Evolutionary conservation across 2,329 filamentous ascomycete species (phyloP).

Genomic region (Fusarium penzigii): DNA sequence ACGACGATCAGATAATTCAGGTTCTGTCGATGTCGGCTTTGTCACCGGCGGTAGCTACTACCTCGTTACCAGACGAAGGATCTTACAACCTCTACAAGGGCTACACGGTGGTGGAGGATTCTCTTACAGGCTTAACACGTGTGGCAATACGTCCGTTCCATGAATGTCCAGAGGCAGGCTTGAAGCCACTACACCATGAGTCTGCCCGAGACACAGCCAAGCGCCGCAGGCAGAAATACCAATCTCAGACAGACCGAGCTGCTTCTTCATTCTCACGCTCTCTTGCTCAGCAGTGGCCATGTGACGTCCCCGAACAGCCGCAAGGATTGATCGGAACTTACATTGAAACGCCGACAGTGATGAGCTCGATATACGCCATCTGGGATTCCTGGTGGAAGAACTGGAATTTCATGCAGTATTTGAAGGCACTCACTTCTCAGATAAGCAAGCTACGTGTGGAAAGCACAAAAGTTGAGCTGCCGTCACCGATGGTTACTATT

Average conservation of each 20-base stretch:
- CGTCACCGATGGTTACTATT: neutral
- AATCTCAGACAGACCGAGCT: neutral
- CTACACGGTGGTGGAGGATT: slow-evolving; percentile 17
- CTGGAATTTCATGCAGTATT: slow-evolving; percentile 7
- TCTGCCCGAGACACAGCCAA: neutral
- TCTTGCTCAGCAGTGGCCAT: slow-evolving; percentile 15
- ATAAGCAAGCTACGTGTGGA: slow-evolving; percentile 1
- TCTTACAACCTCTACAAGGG: slow-evolving; percentile 2
- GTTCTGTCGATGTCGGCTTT: slow-evolving; percentile 11
- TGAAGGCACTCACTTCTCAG: neutral
- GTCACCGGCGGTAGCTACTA: neutral
- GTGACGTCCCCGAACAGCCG: neutral
- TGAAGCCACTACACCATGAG: neutral
- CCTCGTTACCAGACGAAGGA: neutral
- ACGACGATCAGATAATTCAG: slow-evolving; percentile 11
- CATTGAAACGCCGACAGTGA: neutral
- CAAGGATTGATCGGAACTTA: neutral
- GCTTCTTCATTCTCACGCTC: neutral
- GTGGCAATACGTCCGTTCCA: neutral
- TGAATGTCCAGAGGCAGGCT: neutral
- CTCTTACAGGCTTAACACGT: slow-evolving; percentile 16
- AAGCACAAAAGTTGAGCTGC: rapidly evolving
- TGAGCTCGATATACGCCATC: neutral
- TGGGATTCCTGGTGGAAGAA: slow-evolving; percentile 20
- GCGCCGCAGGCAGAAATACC: neutral